phyloP scores from a whole-genome alignment of 2,329 filamentous ascomycete species.

The Eurotiales sp. region DNA sequence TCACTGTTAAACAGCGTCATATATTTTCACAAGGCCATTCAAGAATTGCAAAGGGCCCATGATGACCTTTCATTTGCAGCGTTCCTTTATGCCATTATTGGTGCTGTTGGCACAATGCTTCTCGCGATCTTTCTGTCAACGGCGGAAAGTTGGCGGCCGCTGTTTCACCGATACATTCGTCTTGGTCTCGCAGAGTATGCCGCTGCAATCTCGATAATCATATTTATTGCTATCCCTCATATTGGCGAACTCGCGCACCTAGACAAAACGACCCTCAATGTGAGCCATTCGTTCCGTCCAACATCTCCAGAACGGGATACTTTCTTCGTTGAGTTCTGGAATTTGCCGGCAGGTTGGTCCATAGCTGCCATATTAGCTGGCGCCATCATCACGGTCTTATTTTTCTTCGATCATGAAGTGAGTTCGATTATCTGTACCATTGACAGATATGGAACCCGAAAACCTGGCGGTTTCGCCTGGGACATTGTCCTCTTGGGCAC shows the following conservation, averaged over 20 bases:
- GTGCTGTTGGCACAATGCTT: slow-evolving; percentile 60
- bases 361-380: slow-evolving; percentile 61
- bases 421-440: slow-evolving; percentile 66
- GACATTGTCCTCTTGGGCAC: slow-evolving; percentile 60
- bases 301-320: slow-evolving; percentile 51
- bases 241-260: slow-evolving; percentile 56
- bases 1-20: slow-evolving; percentile 64
- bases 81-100: slow-evolving; percentile 63
- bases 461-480: slow-evolving; percentile 63
- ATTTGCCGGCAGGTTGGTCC: slow-evolving; percentile 56
- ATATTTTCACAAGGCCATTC: slow-evolving; percentile 65
- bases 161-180: slow-evolving; percentile 60
- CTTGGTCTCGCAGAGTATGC: slow-evolving; percentile 62
- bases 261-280: slow-evolving; percentile 56
- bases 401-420: slow-evolving; percentile 68
- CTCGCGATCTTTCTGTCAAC: slow-evolving; percentile 60
- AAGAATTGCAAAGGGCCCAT: slow-evolving; percentile 61
- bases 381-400: slow-evolving; percentile 61
- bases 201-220: slow-evolving; percentile 62
- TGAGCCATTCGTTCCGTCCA: slow-evolving; percentile 55
- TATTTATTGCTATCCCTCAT: slow-evolving; percentile 62
- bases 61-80: slow-evolving; percentile 55
- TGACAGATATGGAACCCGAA: slow-evolving; percentile 57
- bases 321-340: slow-evolving; percentile 64
- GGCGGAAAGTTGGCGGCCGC: slow-evolving; percentile 58